These are phyloP conservation scores for Rutstroemia sp. DNA, from an alignment of 2,329 filamentous ascomycete genomes.

Conservation along the genomic window DNA sequence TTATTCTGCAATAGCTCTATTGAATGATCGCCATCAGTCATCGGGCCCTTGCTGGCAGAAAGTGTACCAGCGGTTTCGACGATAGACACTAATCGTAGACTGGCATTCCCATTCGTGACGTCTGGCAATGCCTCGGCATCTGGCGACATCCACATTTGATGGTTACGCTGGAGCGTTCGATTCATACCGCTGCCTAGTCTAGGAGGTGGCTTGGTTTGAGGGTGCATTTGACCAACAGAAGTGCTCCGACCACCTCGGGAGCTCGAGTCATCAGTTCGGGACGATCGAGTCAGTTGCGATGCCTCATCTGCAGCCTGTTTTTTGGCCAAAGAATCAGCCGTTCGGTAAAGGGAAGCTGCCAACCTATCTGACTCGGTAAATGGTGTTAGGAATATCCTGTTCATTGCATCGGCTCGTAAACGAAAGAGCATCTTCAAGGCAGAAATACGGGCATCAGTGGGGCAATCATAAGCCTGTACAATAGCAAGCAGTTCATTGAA, in stretches of 20 bases:
- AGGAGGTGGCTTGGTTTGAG: conserved; percentile 32
- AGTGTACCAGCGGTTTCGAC: conserved; percentile 2
- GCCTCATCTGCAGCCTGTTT: conserved; percentile 36
- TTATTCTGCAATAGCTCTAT: neutral
- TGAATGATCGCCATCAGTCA: neutral
- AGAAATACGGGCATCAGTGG: conserved; percentile 62
- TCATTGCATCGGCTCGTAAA: conserved; percentile 72
- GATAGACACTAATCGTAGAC: conserved; percentile 25
- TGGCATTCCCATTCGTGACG: conserved; percentile 28
- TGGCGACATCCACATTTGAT: conserved; percentile 51
- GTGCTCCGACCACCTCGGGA: conserved; percentile 27
- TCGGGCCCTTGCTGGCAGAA: neutral
- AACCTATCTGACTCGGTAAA: conserved; percentile 67
- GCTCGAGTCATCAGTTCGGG: conserved; percentile 31
- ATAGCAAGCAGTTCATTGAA: conserved; percentile 60
- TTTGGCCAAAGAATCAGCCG: conserved; percentile 41
- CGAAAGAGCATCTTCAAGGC: conserved; percentile 76
- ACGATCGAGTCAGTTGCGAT: conserved; percentile 29
- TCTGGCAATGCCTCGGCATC: conserved; percentile 49
- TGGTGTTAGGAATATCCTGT: conserved; percentile 64
- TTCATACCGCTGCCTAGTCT: conserved; percentile 23
- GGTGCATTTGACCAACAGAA: conserved; percentile 25
- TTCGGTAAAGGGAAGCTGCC: conserved; percentile 64
- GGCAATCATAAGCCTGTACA: conserved; percentile 50
- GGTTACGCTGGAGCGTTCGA: conserved; percentile 33